Base-by-base conservation (phyloP, 192 early-diverging fungal genomes). In the Chytriomyces hyalinus region DNA sequence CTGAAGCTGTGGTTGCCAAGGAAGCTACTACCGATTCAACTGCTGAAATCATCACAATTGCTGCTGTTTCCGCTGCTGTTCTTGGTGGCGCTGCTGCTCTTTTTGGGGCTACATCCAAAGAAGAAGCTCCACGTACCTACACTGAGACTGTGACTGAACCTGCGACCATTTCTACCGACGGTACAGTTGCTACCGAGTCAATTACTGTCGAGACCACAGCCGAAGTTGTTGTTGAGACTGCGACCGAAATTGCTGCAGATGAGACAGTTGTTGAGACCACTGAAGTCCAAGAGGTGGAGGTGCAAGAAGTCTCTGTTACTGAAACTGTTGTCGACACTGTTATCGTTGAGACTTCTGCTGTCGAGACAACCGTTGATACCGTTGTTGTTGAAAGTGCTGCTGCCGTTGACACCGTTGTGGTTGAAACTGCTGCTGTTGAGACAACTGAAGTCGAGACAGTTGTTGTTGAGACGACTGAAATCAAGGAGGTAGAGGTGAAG, bases 161-260 rank as follows among this genome's bases (percentile, higher is more conserved):
- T 57, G 53, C 3, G 13, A 4, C 53, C 53, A 20, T n/a, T 13
- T n/a, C 53, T 20, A 20, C 20, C 20, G 20, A 13, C 5, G 53
- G 2, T n/a, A 2, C 53, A 13, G 4, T 57, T 17, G 1, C 26
- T 26, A 6, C 15, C 20, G 63, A 28, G 15, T 13, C 36, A 5
- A 3, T 26, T 43, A 26, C 63, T 65, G 63, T 15, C 20, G 63
- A 65, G 63, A 43, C 36, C 11, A 3, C 26, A 1, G 1, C 63
- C 63, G 63, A 65, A 65, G 26, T 59, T 62, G 71, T 44, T 17
- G 71, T 63, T 7, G 71, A 49, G 28, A 60, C 50, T 26, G 17
- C 57, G 50, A 71, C 17, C 10, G 70, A 62, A 62, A 43, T 62
- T 9, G 60, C 44, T 62, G 46, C 45, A n/a, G 60, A 26, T 9